Base-by-base conservation (phyloP, 768 basidiomycete species). In the Leccinum barrowsii region DNA sequence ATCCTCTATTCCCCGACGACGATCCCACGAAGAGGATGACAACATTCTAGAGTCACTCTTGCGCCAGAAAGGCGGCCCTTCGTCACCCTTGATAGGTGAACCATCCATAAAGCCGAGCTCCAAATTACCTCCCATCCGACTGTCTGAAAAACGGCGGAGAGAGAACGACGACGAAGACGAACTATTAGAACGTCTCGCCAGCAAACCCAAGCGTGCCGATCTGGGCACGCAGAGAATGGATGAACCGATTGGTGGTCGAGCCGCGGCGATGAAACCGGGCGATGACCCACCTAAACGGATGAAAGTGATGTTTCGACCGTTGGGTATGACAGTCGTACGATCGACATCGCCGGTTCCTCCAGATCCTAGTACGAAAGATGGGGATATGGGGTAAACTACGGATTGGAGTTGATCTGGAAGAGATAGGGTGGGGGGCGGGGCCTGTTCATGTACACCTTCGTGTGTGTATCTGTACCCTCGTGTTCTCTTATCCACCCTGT, bases 161-260 rank as follows among this genome's bases (percentile, higher is more conserved):
- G 82, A 81, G 34, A 85, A 85, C 4, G 90, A 89, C 17, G 89
- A 90, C 46, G 86, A 85, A 56, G 81, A 90, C 57, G 85, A 85
- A 66, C 70, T 82, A 64, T 71, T 91, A 50, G 84, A 81, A 54
- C 82, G 83, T 51, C 76, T 92, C 50, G 79, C 79, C 7, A 76
- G 62, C 56, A 90, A 85, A 67, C 66, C 78, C 24, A 86, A 85
- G 73, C 83, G 81, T 60, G 72, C 75, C 3, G 82, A 83, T 59
- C 69, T 82, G 15, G 80, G 81, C 53, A 61, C 68, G 48, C 77
- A 78, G 65, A 85, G 81, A 66, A 77, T 73, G 40, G 71, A 69
- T 6, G 66, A 62, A 55, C 55, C 54, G 58, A 59, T 51, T 17
- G 56, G 57, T 40, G 67, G 62, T 57, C 69, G 62, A 53, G 64